These are phyloP conservation scores for Leccinum subrobustum DNA, from an alignment of 1,284 basidiomycete species.

Conservation along the genomic window DNA sequence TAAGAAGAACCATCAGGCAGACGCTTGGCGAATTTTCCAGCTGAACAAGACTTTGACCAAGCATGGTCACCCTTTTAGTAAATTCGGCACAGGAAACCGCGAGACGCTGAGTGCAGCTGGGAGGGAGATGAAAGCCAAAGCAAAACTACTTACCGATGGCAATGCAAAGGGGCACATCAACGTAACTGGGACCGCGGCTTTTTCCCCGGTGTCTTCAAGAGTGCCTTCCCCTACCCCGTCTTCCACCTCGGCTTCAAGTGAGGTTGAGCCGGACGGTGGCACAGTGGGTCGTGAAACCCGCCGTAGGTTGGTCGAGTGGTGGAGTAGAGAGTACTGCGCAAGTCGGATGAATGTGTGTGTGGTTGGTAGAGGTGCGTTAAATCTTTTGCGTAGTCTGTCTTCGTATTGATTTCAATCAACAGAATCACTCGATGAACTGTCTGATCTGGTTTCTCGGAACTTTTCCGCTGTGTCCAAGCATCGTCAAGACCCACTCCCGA, in stretches of 20 bases:
- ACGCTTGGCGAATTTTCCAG: slow-evolving; percentile 97
- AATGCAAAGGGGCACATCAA: slow-evolving; percentile 4
- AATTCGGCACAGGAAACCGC: slow-evolving; percentile 93
- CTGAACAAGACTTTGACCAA: slow-evolving; percentile 88
- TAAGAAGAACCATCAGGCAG: slow-evolving; percentile 96
- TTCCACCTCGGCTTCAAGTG: slow-evolving; percentile 48
- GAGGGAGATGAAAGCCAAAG: slow-evolving; percentile 50
- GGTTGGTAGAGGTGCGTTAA: slow-evolving; percentile 74
- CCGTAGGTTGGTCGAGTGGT: slow-evolving; percentile 93
- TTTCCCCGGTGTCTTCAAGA: slow-evolving; percentile 54
- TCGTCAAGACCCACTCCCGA: slow-evolving; percentile 58
- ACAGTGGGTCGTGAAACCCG: slow-evolving; percentile 84
- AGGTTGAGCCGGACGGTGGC: slow-evolving; percentile 71
- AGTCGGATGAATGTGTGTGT: slow-evolving; percentile 92
- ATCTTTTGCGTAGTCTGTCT: neutral
- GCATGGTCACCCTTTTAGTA: slow-evolving; percentile 83
- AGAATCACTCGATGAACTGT: slow-evolving; percentile 84
- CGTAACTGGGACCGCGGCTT: slow-evolving; percentile 30
- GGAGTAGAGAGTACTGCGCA: slow-evolving; percentile 90
- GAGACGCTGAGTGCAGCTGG: slow-evolving; percentile 79
- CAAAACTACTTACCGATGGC: slow-evolving; percentile 33
- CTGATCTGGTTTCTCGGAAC: slow-evolving; percentile 65
- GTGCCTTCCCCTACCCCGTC: slow-evolving; percentile 65
- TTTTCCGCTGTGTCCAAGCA: slow-evolving; percentile 82
- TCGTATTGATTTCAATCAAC: slow-evolving; percentile 4